Evolutionary conservation across 345 rosid species (phyloP), one percentile per base, ranked within the genome.

Genomic region (Citrus sp.): DNA sequence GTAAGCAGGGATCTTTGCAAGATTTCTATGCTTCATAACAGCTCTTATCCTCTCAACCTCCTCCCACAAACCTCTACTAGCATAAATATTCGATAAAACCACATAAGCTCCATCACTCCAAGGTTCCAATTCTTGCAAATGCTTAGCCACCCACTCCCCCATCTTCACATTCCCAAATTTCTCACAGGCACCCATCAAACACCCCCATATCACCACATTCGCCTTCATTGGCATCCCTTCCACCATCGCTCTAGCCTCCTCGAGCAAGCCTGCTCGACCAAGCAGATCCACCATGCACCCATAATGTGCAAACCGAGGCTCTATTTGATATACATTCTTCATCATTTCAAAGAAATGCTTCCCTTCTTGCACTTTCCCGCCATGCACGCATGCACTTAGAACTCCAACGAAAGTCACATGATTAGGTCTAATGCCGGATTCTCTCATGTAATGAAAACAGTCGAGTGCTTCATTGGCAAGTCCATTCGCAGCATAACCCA

Each of bases 171-270:
- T 86, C 78, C 90, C 94, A 82, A 84, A 85, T 81, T 89, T 93
- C 91, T 95, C 98, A 77, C 97, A 93, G 55, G 92, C 98, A 78
- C 98, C 95, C 90, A 93, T 85, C 89, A 93, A 84, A 83, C 95
- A 89, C 65, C 98, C 98, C 88, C 93, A 92, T 24, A 92, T 87
- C 21, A 90, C 89, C 67, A 86, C 90, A 67, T 87, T 95, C 19
- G 98, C 82, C 86, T 73, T 85, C 96, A 95, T 85, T 22, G 97
- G 92, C 97, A 95, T 93, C 67, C 69, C 88, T 82, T 92, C 93
- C 61, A 92, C 88, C 69, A 88, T 78, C 80, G 74, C 82, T 76
- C 86, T 90, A 3, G 98, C 97, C 72, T 92, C 98, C 78, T 87
- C 55, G 8, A 93, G 88, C 88, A 81, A 75, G 82, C 97, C 97